These are phyloP conservation scores for Psilocybe cubensis DNA, from an alignment of 768 basidiomycete genomes.

Conservation along the genomic window DNA sequence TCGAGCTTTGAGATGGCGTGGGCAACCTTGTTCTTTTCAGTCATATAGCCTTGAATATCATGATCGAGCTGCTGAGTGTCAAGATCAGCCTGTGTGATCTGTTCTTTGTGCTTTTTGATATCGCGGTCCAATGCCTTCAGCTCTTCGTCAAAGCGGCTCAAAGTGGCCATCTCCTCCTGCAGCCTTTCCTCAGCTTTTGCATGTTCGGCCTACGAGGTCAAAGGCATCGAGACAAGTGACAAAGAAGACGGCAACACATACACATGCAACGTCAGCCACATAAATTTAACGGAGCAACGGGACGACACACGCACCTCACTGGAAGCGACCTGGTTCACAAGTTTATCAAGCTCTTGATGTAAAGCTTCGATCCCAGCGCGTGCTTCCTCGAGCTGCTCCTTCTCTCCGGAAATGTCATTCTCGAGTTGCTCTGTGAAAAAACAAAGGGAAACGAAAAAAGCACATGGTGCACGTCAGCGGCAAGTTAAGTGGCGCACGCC, in stretches of 20 bases:
- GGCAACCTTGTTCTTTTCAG: conserved; percentile 62
- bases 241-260: background rate
- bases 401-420: conserved; percentile 64
- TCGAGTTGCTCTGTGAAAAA: conserved; percentile 73
- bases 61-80: conserved; percentile 69
- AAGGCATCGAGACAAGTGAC: too few relatives aligned
- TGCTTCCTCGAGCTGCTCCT: conserved; percentile 44
- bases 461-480: conserved; percentile 13
- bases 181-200: conserved; percentile 72
- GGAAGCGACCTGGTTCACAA: conserved; percentile 50
- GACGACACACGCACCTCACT: conserved; percentile 42
- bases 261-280: background rate
- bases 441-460: conserved; percentile 1
- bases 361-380: conserved; percentile 53
- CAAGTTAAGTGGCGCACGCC: background rate
- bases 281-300: background rate
- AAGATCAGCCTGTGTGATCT: conserved; percentile 66
- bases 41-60: conserved; percentile 60
- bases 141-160: conserved; percentile 89
- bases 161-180: conserved; percentile 83
- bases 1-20: conserved; percentile 69
- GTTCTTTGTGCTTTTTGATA: conserved; percentile 81
- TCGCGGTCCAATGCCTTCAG: conserved; percentile 80
- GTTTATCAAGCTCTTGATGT: conserved; percentile 62
- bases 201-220: conserved; percentile 49